Percentiles rank a stretch among this genome's conserved stretches.
phyloP scores from a whole-genome alignment of 257 asterid species.

The Primulina eburnea region DNA sequence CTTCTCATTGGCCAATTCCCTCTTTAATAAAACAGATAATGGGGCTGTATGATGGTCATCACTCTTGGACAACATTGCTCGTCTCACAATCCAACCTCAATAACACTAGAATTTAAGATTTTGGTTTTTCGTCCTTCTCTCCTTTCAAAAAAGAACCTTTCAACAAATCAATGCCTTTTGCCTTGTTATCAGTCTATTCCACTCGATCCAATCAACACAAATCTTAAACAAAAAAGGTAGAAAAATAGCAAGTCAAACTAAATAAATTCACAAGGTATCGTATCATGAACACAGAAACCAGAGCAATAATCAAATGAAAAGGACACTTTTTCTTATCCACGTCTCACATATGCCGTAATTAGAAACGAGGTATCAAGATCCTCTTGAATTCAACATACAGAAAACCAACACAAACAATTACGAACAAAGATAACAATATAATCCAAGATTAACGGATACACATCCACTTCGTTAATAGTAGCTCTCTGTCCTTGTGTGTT shows the following conservation, averaged over 20 bases:
- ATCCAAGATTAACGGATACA: slow-evolving; percentile 22
- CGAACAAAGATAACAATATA: slow-evolving; percentile 21
- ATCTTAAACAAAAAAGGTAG: slow-evolving; percentile 40
- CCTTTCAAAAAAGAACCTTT: slow-evolving; percentile 25
- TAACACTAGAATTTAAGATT: slow-evolving; percentile 21
- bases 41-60: slow-evolving; percentile 90
- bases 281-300: slow-evolving; percentile 9
- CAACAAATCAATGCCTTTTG: slow-evolving; percentile 36
- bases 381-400: slow-evolving; percentile 11
- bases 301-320: slow-evolving; percentile 22
- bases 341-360: slow-evolving; percentile 11
- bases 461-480: slow-evolving; percentile 44
- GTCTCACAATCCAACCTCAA: slow-evolving; percentile 27
- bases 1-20: slow-evolving; percentile 94
- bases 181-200: slow-evolving; percentile 25
- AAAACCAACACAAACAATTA: slow-evolving; percentile 17
- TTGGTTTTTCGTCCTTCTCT: slow-evolving; percentile 9
- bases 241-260: slow-evolving; percentile 6
- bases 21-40: slow-evolving; percentile 82
- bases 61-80: slow-evolving; percentile 67
- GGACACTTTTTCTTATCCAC: background rate
- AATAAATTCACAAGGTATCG: slow-evolving; percentile 15
- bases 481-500: slow-evolving; percentile 77
- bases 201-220: slow-evolving; percentile 40
- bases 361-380: slow-evolving; percentile 37